Percentiles rank a stretch among this genome's conserved stretches.
phyloP scores from a whole-genome alignment of 306 rosid species.

The Acacia crassicarpa region DNA sequence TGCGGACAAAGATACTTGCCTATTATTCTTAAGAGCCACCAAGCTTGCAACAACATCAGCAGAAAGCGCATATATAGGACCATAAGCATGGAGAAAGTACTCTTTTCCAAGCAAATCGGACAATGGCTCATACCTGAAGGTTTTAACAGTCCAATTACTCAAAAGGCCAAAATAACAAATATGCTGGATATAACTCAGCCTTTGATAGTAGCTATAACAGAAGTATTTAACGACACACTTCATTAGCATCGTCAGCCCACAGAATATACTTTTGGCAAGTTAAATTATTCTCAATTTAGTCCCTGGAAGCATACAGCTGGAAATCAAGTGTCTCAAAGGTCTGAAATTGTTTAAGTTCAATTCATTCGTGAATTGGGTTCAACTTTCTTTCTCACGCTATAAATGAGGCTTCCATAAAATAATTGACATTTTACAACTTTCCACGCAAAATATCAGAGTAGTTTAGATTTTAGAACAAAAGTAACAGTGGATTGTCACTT shows the following conservation, averaged over 20 bases:
- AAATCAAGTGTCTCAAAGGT: not conserved
- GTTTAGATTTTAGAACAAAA: not conserved
- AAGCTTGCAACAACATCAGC: slow-evolving; percentile 94
- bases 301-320: not conserved
- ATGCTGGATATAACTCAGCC: not conserved
- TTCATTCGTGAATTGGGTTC: not conserved
- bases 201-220: not conserved
- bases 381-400: not conserved
- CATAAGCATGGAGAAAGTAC: slow-evolving; percentile 97
- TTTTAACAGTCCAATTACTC: slow-evolving; percentile 13
- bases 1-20: slow-evolving; percentile 49
- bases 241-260: not conserved
- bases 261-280: slow-evolving; percentile 10
- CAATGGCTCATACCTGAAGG: slow-evolving; percentile 84
- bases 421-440: slow-evolving; percentile 7
- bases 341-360: not conserved
- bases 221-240: not conserved
- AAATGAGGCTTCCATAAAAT: not conserved
- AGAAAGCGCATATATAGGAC: slow-evolving; percentile 92
- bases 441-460: not conserved
- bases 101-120: slow-evolving; percentile 85
- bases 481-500: not conserved
- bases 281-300: not conserved
- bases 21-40: slow-evolving; percentile 80
- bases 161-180: not conserved